Percentiles rank a stretch among this genome's conserved stretches.
Conservation (phyloP, 371 early-diverging fungal genomes). For the Smittium mucronatum region DNA sequence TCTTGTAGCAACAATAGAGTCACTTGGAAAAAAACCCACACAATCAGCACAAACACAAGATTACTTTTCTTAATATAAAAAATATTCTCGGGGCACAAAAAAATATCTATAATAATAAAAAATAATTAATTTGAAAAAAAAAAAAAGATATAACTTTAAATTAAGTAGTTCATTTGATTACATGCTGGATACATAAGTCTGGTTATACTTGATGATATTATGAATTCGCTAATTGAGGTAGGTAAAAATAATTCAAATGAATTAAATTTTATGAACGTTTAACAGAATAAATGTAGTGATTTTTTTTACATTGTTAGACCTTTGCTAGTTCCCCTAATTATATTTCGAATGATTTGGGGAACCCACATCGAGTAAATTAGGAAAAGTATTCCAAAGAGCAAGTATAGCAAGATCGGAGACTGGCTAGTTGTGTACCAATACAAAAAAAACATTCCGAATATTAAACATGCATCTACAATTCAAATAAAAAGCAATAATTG, state of each 20-base stretch:
- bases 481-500: slow-evolving; percentile 12
- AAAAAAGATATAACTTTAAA: neutral
- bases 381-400: slow-evolving; percentile 36
- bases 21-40: slow-evolving; percentile 46
- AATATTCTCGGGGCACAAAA: slow-evolving; percentile 30
- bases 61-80: slow-evolving; percentile 17
- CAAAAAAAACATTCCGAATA: slow-evolving; percentile 48
- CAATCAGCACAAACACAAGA: slow-evolving; percentile 17
- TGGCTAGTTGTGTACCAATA: slow-evolving; percentile 41
- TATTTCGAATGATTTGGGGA: slow-evolving; percentile 60
- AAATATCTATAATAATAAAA: slow-evolving; percentile 30
- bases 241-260: no score
- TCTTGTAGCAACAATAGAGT: slow-evolving; percentile 52
- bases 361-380: slow-evolving; percentile 61
- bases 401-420: slow-evolving; percentile 40
- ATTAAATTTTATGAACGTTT: no score
- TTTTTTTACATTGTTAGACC: slow-evolving; percentile 26
- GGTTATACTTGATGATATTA: slow-evolving; percentile 46
- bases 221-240: no score
- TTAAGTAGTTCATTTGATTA: neutral
- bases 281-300: no score
- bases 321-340: slow-evolving; percentile 44
- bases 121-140: neutral
- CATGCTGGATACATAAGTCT: slow-evolving; percentile 41
- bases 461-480: slow-evolving; percentile 28